Evolutionary conservation across 202 grass and related monocot genomes (phyloP), one percentile per base, ranked within the genome.

Genomic region (Bolboschoenoplectus hybrid): DNA sequence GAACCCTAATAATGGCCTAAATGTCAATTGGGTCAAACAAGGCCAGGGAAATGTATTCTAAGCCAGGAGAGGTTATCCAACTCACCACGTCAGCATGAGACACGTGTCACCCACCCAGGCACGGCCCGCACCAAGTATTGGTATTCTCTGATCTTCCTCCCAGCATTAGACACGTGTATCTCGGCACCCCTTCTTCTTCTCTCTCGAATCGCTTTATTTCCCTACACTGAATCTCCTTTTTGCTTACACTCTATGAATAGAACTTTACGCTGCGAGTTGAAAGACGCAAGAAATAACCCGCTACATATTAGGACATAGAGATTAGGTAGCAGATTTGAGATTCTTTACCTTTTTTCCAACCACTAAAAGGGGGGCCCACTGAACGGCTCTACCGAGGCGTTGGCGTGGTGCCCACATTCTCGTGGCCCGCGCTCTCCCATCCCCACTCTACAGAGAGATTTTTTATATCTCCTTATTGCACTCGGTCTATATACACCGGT

Each of bases 351-450:
- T n/a, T 64, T 47, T 45, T 43, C 9, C 11, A 83, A 84, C 82
- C 4, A 84, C 2, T 71, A 72, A 38, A 84, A 72, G 14, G 11
- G 16, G 44, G 82, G 16, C 9, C 82, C 82, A 44, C 49, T 5
- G 16, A 52, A 84, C 82, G 65, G 50, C 38, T 43, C 2, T 40
- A 8, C 67, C 82, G 64, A 84, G 82, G 65, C 65, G 34, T 58
- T 70, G 14, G 63, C 20, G 46, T 84, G 63, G 82, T 69, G 4
- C 82, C 82, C 82, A 84, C 63, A 84, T 20, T 50, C 65, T 84
- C 82, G 45, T 84, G 63, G 58, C 44, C 65, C 62, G 64, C 46
- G 10, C 81, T 69, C 81, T 70, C 32, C 44, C 62, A 82, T 64
- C 80, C 60, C 80, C 62, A 82, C 60, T 50, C 40, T 34, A 46